A percentile compares a stretch with the other conserved stretches of the same genome.
phyloP scores from a whole-genome alignment of 2,329 filamentous ascomycete species.

The Nothophoma quercina region DNA sequence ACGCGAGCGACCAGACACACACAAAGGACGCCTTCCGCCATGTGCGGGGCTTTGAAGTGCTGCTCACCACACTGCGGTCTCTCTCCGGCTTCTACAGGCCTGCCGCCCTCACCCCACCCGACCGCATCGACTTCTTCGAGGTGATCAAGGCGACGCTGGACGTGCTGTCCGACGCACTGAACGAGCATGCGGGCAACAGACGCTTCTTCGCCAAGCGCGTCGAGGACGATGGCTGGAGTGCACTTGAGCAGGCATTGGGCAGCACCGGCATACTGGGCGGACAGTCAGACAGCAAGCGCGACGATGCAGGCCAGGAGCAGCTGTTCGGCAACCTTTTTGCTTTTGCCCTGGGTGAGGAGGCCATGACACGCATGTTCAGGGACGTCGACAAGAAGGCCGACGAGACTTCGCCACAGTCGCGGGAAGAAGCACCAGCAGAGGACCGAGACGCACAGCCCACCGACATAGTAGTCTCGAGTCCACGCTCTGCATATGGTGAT shows the following conservation, averaged over 20 bases:
- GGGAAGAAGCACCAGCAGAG: conserved; percentile 11
- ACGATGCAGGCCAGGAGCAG: conserved; percentile 65
- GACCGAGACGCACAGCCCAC: conserved; percentile 17
- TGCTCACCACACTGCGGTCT: conserved; percentile 73
- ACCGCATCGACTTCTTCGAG: conserved; percentile 71
- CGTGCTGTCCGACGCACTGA: conserved; percentile 77
- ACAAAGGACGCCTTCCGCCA: conserved; percentile 84
- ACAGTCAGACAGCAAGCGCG: conserved; percentile 41
- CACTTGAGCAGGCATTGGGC: conserved; percentile 75
- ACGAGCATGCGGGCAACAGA: conserved; percentile 83
- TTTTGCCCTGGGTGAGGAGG: conserved; percentile 81
- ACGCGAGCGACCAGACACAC: conserved; percentile 57
- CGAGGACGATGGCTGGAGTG: conserved; percentile 78
- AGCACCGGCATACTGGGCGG: conserved; percentile 63
- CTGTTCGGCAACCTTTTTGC: conserved; percentile 83
- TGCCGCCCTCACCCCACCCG: conserved; percentile 65
- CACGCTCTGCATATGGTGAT: conserved; percentile 37
- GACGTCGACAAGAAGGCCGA: conserved; percentile 44
- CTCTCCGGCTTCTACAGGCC: conserved; percentile 80
- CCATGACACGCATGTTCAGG: conserved; percentile 72
- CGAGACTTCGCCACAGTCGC: conserved; percentile 18
- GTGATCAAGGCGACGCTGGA: conserved; percentile 75
- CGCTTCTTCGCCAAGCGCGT: conserved; percentile 83
- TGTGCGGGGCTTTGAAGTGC: conserved; percentile 76
- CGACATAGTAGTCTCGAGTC: conserved; percentile 38